Base-by-base conservation (phyloP, 2,329 filamentous ascomycete species). In the Nothomitra cinnamomea region DNA sequence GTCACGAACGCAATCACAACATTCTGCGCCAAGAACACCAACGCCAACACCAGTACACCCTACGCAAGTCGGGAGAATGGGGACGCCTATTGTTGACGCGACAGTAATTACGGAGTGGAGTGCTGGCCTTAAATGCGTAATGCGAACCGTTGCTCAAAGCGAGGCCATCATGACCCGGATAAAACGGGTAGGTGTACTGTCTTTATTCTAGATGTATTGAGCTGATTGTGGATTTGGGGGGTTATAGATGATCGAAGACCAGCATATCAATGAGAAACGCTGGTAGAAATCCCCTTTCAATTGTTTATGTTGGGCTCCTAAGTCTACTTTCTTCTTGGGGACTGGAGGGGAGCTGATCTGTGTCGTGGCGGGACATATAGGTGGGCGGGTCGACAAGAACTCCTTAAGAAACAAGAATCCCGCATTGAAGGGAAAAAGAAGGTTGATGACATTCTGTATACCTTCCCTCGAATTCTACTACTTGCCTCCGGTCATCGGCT, bases 191-290 rank as follows among this genome's bases (percentile, higher is more conserved):
- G 25, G 35, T 21, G 22, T 17, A 36, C 8, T n/a, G 32, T 7
- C 38, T n/a, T 5, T 32, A 42, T 12, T 47, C 21, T 21, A 15
- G n/a, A 32, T 45, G 51, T 7, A 6, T 48, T 25, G 42, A 40
- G 13, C 3, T 4, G 38, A 8, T 17, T 15, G 42, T 3, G 36
- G 51, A 17, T 19, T 24, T n/a, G 45, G 21, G 50, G 40, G 32
- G 53, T 60, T 17, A 5, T 56, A 79, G 66, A 70, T 85, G 64
- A 82, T 84, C 56, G 71, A 72, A 53, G 73, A 78, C 42, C 80
- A 85, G 62, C 74, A 79, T 59, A 70, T 73, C 41, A 75, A 83
- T 59, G 79, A 84, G 58, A 71, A 71, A 58, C 72, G 77, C 58
- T 85, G 81, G 72, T 62, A 57, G 10, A 21, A 8, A 21, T 15